Conservation (phyloP, 78 protist species). For the Pelomyxa schiedti region DNA sequence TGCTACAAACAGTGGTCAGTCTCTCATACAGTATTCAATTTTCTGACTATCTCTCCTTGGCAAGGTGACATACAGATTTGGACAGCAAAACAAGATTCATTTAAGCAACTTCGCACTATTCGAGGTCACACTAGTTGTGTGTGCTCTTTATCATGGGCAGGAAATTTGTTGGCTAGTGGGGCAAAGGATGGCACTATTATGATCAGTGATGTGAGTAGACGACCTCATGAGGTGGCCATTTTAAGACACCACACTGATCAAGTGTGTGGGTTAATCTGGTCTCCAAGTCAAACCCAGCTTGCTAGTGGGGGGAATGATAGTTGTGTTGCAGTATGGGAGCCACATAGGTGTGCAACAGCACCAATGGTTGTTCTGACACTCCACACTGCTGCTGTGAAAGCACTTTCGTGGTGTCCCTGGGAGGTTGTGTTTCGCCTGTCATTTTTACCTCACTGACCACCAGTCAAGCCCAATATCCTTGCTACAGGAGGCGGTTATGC, state of each 20-base stretch:
- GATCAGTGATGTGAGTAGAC: conserved; percentile 88
- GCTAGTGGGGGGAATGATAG: conserved; percentile 99
- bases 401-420: conserved; percentile 98
- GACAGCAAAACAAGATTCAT: conserved; percentile 69
- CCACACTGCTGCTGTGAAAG: conserved; percentile 91
- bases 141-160: conserved; percentile 96
- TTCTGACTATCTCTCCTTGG: conserved; percentile 92
- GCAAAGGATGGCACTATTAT: conserved; percentile 69
- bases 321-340: conserved; percentile 85
- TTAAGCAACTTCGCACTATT: conserved; percentile 65
- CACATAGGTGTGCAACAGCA: background rate
- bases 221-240: conserved; percentile 46
- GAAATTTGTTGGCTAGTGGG: conserved; percentile 79
- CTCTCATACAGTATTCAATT: conserved; percentile 58
- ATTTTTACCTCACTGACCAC: no score
- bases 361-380: conserved; percentile 44
- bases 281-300: conserved; percentile 81
- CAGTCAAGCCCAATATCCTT: conserved; percentile 61
- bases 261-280: conserved; percentile 97
- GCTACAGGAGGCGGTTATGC: conserved; percentile 99
- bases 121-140: conserved; percentile 91
- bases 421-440: no score
- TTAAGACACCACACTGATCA: conserved; percentile 52
- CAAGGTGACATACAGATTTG: conserved; percentile 73
- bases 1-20: no score